Conservation (phyloP, 768 basidiomycete species). For the Calocybe indica region DNA sequence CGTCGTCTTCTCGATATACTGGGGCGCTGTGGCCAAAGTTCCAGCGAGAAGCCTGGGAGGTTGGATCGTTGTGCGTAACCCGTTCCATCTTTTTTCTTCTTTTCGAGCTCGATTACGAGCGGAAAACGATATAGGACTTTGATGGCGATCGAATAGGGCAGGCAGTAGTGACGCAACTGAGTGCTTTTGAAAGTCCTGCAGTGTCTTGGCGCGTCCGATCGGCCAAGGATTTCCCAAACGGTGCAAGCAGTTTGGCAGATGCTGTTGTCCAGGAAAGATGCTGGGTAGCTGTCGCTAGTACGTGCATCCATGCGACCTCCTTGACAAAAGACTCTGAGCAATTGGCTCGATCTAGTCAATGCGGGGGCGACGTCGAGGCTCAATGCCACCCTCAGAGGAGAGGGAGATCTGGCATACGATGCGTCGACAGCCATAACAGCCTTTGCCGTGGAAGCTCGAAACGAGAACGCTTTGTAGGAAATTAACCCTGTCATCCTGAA, state of each 20-base stretch:
- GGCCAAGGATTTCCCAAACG: conserved; percentile 30
- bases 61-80: conserved; percentile 15
- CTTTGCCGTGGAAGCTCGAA: conserved; percentile 43
- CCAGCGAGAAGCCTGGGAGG: conserved; percentile 13
- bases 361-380: no score
- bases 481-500: background rate
- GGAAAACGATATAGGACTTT: conserved; percentile 33
- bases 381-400: no score
- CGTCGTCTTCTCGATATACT: conserved; percentile 16
- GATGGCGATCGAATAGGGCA: conserved; percentile 40
- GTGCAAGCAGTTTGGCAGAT: conserved; percentile 26
- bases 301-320: no score
- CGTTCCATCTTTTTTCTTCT: background rate
- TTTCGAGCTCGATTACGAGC: no score
- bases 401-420: no score
- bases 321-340: no score
- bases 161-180: conserved; percentile 28
- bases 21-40: conserved; percentile 17
- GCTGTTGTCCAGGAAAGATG: conserved; percentile 36
- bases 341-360: no score
- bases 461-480: conserved; percentile 54
- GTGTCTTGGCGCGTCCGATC: conserved; percentile 31
- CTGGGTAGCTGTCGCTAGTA: conserved; percentile 43
- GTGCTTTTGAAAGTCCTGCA: conserved; percentile 16
- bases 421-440: conserved; percentile 35